Evolutionary conservation across 2,329 filamentous ascomycete genomes (phyloP).

Genomic region (Microdochium bolleyi): DNA sequence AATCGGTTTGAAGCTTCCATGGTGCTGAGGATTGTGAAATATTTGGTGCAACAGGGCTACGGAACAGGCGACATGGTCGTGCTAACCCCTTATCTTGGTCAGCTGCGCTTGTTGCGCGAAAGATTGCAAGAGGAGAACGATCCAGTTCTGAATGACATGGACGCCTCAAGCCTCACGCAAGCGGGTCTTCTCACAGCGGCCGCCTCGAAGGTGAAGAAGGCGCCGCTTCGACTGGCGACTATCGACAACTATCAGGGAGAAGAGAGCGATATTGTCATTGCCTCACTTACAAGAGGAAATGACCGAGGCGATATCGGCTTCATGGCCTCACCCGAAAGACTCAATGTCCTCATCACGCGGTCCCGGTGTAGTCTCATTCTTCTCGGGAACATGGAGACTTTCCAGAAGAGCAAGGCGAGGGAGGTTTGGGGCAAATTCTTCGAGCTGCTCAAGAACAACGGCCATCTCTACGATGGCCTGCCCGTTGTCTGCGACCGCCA

Average conservation of each 20-base stretch:
- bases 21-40: conserved; percentile 56
- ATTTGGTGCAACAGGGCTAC: conserved; percentile 66
- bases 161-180: conserved; percentile 52
- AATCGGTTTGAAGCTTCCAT: conserved; percentile 61
- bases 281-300: conserved; percentile 62
- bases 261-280: conserved; percentile 65
- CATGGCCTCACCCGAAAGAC: conserved; percentile 53
- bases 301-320: conserved; percentile 58
- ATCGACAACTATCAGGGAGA: conserved; percentile 78
- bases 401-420: conserved; percentile 50
- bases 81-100: conserved; percentile 65
- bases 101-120: conserved; percentile 49
- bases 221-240: conserved; percentile 53
- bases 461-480: conserved; percentile 51
- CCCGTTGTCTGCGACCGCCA: conserved; percentile 55
- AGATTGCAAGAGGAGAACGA: conserved; percentile 49
- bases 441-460: conserved; percentile 39
- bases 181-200: conserved; percentile 54
- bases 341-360: conserved; percentile 64
- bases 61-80: conserved; percentile 57
- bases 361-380: conserved; percentile 60
- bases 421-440: conserved; percentile 52
- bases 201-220: conserved; percentile 41
- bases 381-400: conserved; percentile 62
- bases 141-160: conserved; percentile 60